Percentiles rank a stretch among this genome's conserved stretches.
These are phyloP conservation scores for Kwoniella mangroviensis DNA, from an alignment of 768 basidiomycete genomes.

Conservation along the genomic window DNA sequence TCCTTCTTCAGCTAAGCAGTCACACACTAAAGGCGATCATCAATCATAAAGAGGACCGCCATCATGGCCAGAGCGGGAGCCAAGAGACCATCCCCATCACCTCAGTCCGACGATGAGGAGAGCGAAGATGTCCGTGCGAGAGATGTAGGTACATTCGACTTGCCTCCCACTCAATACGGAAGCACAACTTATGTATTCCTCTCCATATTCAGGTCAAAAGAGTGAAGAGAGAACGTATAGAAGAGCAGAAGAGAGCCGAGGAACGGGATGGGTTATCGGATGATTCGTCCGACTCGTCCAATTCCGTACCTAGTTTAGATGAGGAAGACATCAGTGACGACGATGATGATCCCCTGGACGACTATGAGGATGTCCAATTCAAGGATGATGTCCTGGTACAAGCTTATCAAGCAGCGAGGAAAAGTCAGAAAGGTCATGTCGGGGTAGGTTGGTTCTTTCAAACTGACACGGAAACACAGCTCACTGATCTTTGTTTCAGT, in stretches of 20 bases:
- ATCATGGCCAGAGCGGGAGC: slow-evolving; percentile 19
- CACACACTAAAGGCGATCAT: not conserved
- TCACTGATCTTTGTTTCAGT: slow-evolving; percentile 60
- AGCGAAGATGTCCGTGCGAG: slow-evolving; percentile 1
- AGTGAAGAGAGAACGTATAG: slow-evolving; percentile 5
- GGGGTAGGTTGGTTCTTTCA: slow-evolving; percentile 17
- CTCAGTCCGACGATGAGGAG: slow-evolving; percentile 20
- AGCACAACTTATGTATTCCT: not conserved
- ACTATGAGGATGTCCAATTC: slow-evolving; percentile 12
- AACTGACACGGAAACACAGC: not conserved
- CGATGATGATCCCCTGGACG: slow-evolving; percentile 62
- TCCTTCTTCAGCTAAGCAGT: not conserved
- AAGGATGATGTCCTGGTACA: slow-evolving; percentile 18
- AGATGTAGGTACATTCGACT: slow-evolving; percentile 4
- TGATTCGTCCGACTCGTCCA: not conserved
- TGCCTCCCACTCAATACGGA: not conserved
- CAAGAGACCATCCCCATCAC: slow-evolving; percentile 16
- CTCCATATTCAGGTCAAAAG: slow-evolving; percentile 14
- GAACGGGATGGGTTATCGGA: not conserved
- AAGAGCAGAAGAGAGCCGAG: not conserved
- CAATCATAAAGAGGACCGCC: not conserved
- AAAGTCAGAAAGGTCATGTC: slow-evolving; percentile 8
- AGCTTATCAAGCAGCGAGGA: slow-evolving; percentile 24
- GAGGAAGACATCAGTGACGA: slow-evolving; percentile 66
- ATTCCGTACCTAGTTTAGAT: slow-evolving; percentile 62